Evolutionary conservation across 768 basidiomycete genomes (phyloP).

Genomic region (Hygrophorus pudorinus): DNA sequence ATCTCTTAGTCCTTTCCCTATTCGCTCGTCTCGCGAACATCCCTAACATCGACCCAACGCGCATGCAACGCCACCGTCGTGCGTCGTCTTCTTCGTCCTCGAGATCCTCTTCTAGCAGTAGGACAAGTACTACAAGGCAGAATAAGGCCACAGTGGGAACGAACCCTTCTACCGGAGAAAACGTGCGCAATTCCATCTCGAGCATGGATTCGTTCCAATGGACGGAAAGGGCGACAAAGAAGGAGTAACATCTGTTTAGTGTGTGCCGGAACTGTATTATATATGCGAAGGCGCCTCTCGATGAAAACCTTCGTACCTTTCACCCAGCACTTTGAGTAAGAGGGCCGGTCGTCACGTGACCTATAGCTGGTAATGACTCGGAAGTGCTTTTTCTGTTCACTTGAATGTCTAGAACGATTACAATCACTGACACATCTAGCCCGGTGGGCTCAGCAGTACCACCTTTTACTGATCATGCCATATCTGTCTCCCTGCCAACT

Average conservation of each 20-base stretch:
- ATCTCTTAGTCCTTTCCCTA: conserved; percentile 53
- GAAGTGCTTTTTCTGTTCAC: too few species aligned
- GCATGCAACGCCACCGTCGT: conserved; percentile 71
- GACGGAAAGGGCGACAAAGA: background rate
- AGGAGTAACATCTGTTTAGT: background rate
- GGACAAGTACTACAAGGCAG: conserved; percentile 21
- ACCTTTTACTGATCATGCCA: conserved; percentile 73
- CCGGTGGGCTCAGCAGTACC: conserved; percentile 47
- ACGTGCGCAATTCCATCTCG: background rate
- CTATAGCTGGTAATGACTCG: too few species aligned
- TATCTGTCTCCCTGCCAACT: conserved; percentile 89
- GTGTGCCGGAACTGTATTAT: too few species aligned
- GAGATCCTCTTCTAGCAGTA: conserved; percentile 32
- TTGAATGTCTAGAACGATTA: too few species aligned
- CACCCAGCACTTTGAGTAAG: too few species aligned
- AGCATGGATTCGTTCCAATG: background rate
- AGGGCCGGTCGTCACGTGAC: too few species aligned
- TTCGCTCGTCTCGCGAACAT: conserved; percentile 72
- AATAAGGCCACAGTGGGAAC: conserved; percentile 9
- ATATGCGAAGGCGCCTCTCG: too few species aligned
- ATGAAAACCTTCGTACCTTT: too few species aligned
- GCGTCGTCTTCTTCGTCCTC: conserved; percentile 65
- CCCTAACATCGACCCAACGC: conserved; percentile 64
- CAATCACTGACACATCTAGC: too few species aligned
- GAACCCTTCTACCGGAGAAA: background rate